phyloP scores from a whole-genome alignment of 2,329 filamentous ascomycete species.

The Aspergillus brasiliensis region DNA sequence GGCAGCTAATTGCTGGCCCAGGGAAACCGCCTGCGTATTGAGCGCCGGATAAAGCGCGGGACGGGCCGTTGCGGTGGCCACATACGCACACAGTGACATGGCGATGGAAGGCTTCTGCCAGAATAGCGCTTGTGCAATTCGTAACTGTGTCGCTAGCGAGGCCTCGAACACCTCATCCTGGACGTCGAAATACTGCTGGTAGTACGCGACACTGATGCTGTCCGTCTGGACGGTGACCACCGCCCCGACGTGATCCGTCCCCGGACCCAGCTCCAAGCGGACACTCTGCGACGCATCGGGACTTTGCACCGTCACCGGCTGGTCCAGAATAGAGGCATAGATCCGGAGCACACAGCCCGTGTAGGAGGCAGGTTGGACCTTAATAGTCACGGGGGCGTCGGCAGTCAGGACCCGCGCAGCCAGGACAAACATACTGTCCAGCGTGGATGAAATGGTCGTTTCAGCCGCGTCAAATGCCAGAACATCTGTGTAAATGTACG shows the following conservation, averaged over 20 bases:
- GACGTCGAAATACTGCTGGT: neutral
- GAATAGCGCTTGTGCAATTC: conserved; percentile 2
- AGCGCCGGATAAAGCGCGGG: neutral
- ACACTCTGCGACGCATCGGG: neutral
- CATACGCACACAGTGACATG: neutral
- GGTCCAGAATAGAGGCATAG: conserved; percentile 2
- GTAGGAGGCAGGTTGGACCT: neutral
- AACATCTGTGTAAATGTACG: conserved; percentile 1
- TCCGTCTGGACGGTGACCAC: neutral
- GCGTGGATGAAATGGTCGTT: neutral
- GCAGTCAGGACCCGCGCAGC: conserved; percentile 1
- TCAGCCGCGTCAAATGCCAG: neutral
- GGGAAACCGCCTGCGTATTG: conserved; percentile 1
- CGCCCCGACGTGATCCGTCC: neutral
- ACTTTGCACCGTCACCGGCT: neutral
- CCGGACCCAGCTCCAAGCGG: neutral
- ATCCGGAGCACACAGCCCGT: neutral
- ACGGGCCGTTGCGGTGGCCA: neutral
- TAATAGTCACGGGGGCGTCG: conserved; percentile 2
- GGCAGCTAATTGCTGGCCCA: conserved; percentile 11
- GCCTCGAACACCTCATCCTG: neutral
- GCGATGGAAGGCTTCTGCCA: conserved; percentile 1
- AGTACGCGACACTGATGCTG: neutral
- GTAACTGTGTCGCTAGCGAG: conserved; percentile 6
- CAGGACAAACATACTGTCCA: neutral